These are phyloP conservation scores for Acanthamoeba triangularis DNA, from an alignment of 208 protist genomes.

Conservation along the genomic window DNA sequence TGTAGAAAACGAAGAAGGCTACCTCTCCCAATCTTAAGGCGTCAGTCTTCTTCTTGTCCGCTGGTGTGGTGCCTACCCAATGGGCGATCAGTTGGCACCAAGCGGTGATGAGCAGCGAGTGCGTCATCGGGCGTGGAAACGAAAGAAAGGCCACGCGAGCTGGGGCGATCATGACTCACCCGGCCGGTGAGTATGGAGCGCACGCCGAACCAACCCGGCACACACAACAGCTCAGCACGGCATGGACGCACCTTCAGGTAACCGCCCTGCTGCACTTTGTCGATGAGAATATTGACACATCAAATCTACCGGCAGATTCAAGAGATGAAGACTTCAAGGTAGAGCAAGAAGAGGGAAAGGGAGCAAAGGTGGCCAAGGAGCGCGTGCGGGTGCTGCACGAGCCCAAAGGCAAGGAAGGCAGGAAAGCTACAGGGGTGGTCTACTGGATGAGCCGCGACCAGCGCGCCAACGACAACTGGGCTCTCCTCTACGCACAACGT, in stretches of 20 bases:
- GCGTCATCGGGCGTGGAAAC: too few relatives aligned
- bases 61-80: too few relatives aligned
- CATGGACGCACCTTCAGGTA: too few relatives aligned
- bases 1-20: neutral
- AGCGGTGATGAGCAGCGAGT: too few relatives aligned
- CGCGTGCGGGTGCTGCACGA: slow-evolving; percentile 38
- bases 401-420: neutral
- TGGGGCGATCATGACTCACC: too few relatives aligned
- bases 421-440: neutral
- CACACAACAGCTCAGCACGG: too few relatives aligned
- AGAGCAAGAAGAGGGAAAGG: neutral
- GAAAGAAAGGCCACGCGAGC: too few relatives aligned
- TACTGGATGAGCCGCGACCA: slow-evolving; percentile 72
- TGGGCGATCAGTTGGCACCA: too few relatives aligned
- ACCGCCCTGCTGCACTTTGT: too few relatives aligned
- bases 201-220: too few relatives aligned
- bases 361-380: slow-evolving; percentile 1
- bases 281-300: neutral
- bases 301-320: neutral
- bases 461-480: slow-evolving; percentile 67
- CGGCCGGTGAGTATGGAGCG: too few relatives aligned
- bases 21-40: neutral
- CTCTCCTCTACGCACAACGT: slow-evolving; percentile 49
- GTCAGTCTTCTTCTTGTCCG: neutral
- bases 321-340: neutral